Conservation (phyloP, 768 basidiomycete genomes). For the Suillus tomentosus region DNA sequence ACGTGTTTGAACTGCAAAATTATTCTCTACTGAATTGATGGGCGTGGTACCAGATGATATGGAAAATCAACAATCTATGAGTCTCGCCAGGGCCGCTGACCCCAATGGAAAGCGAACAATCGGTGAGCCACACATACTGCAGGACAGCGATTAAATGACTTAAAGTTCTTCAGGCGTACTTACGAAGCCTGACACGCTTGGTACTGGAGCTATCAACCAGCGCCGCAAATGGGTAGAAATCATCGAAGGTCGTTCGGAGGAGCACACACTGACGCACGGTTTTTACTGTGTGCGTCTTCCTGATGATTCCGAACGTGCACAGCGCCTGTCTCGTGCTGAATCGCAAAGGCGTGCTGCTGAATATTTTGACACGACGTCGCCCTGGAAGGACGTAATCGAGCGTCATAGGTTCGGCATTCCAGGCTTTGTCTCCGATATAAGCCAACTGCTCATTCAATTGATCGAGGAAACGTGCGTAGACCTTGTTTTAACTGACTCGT, state of each 20-base stretch:
- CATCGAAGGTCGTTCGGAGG: conserved; percentile 35
- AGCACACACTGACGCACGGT: conserved; percentile 41
- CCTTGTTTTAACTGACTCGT: not conserved
- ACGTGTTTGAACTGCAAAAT: conserved; percentile 4
- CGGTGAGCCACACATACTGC: conserved; percentile 33
- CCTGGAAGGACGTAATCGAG: conserved; percentile 36
- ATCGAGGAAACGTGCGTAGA: conserved; percentile 33
- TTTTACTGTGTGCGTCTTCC: conserved; percentile 49
- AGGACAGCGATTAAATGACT: not conserved
- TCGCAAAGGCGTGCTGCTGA: conserved; percentile 29
- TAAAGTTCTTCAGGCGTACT: conserved; percentile 44
- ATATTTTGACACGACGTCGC: conserved; percentile 22
- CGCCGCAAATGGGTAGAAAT: conserved; percentile 45
- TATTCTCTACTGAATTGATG: not conserved
- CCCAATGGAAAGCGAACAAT: conserved; percentile 51
- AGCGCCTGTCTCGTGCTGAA: conserved; percentile 29
- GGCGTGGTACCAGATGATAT: conserved; percentile 46
- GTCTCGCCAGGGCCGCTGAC: conserved; percentile 49
- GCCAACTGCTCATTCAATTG: conserved; percentile 36
- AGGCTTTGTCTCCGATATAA: conserved; percentile 37
- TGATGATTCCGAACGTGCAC: conserved; percentile 36
- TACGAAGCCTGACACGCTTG: conserved; percentile 55
- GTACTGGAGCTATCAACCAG: conserved; percentile 36
- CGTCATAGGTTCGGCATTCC: conserved; percentile 38
- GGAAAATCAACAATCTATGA: conserved; percentile 57